These are phyloP conservation scores for Crithidia brevicula DNA, from an alignment of 208 protist species.

Conservation along the genomic window DNA sequence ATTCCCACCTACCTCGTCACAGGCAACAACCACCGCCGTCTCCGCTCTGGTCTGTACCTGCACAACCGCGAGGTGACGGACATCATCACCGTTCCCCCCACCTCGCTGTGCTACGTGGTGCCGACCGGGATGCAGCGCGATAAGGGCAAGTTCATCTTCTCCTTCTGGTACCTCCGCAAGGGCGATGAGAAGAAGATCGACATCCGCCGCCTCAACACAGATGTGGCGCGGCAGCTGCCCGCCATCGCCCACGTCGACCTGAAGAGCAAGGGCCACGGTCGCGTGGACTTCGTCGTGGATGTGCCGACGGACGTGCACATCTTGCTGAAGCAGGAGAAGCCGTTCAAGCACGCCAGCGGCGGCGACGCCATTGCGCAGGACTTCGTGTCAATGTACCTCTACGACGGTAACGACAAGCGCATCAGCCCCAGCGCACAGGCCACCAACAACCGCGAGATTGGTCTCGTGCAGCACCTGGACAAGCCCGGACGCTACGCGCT, in stretches of 20 bases:
- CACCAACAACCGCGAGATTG: conserved; percentile 79
- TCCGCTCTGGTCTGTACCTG: conserved; percentile 68
- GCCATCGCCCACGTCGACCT: conserved; percentile 76
- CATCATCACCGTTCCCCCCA: conserved; percentile 63
- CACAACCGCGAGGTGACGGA: conserved; percentile 70
- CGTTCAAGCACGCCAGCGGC: conserved; percentile 51
- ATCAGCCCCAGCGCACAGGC: conserved; percentile 54
- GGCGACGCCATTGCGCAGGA: conserved; percentile 76
- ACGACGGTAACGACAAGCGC: conserved; percentile 69
- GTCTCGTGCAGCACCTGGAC: conserved; percentile 64
- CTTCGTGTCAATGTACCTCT: conserved; percentile 79
- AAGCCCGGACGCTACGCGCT: conserved; percentile 73
- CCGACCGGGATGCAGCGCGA: conserved; percentile 70
- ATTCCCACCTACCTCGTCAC: conserved; percentile 84
- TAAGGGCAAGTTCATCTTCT: conserved; percentile 85
- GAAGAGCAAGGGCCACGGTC: conserved; percentile 45
- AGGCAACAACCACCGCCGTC: conserved; percentile 76
- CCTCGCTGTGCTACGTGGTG: conserved; percentile 81
- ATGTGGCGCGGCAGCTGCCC: conserved; percentile 66
- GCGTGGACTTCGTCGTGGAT: conserved; percentile 84
- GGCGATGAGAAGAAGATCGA: conserved; percentile 47
- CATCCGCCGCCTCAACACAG: conserved; percentile 43
- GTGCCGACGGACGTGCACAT: conserved; percentile 77
- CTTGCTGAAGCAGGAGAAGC: conserved; percentile 75
- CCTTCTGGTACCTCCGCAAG: conserved; percentile 64